These are phyloP conservation scores for Phaeosphaeriaceae sp. DNA, from an alignment of 2,329 filamentous ascomycete species.

Conservation along the genomic window DNA sequence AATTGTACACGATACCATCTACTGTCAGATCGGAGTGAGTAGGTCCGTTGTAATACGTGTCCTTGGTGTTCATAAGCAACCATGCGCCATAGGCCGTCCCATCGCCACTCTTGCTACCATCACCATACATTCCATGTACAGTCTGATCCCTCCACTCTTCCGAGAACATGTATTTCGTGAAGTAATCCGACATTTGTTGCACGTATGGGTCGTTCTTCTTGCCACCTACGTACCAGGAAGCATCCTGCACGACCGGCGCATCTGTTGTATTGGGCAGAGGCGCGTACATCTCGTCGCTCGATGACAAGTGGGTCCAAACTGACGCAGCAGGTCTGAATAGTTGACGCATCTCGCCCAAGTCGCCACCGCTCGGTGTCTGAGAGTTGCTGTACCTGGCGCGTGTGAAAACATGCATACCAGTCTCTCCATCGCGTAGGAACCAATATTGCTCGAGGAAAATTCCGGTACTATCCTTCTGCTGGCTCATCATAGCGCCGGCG, in stretches of 20 bases:
- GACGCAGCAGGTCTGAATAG: conserved; percentile 67
- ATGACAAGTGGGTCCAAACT: conserved; percentile 70
- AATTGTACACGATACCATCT: conserved; percentile 72
- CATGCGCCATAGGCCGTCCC: conserved; percentile 66
- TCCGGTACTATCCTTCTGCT: conserved; percentile 65
- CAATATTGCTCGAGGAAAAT: conserved; percentile 71
- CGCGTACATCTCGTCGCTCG: conserved; percentile 62
- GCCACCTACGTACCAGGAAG: conserved; percentile 68
- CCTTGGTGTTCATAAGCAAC: conserved; percentile 71
- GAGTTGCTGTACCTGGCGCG: conserved; percentile 68
- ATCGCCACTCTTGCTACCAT: conserved; percentile 59
- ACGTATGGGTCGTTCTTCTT: conserved; percentile 65
- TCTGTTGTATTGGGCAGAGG: conserved; percentile 59
- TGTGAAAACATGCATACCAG: conserved; percentile 68
- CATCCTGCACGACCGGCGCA: conserved; percentile 65
- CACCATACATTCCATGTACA: conserved; percentile 64
- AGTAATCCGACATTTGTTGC: conserved; percentile 65
- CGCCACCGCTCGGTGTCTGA: conserved; percentile 63
- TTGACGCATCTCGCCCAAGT: conserved; percentile 68
- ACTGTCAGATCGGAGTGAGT: conserved; percentile 70
- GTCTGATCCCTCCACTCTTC: conserved; percentile 66
- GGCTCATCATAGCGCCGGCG: conserved; percentile 67
- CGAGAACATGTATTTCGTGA: conserved; percentile 71
- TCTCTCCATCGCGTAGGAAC: conserved; percentile 70
- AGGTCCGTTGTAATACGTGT: conserved; percentile 69